Conservation (phyloP, 176 grass and related monocot genomes). For the Oropetium thomaeum region DNA sequence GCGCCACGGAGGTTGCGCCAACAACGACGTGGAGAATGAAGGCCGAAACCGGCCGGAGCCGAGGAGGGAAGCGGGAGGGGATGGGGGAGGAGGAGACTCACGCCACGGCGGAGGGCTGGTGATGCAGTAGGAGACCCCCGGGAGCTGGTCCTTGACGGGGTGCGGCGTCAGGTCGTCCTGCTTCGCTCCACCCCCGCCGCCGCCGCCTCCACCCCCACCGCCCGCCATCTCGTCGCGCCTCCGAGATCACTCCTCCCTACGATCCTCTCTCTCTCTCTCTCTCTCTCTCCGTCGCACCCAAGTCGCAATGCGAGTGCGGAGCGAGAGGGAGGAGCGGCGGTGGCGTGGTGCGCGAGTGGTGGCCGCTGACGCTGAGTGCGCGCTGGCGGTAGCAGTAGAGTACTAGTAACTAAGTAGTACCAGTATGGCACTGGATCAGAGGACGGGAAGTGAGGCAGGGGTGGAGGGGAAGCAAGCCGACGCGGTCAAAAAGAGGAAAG, state of each 20-base stretch:
- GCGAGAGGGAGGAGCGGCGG: neutral
- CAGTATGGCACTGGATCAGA: conserved; percentile 32
- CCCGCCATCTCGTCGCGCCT: conserved; percentile 57
- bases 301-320: conserved; percentile 28
- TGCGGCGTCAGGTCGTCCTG: conserved; percentile 92
- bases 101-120: conserved; percentile 98
- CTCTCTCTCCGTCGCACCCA: neutral
- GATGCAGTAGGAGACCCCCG: conserved; percentile 89
- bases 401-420: no score
- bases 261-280: neutral
- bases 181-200: conserved; percentile 71
- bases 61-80: neutral
- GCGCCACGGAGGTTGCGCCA: neutral
- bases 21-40: neutral
- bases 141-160: conserved; percentile 90
- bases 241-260: conserved; percentile 3
- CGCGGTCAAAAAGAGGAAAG: conserved; percentile 58
- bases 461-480: neutral
- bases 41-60: neutral
- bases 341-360: neutral
- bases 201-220: conserved; percentile 43
- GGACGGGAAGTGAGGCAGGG: no score
- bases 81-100: conserved; percentile 26
- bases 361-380: neutral
- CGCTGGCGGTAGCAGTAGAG: neutral